A percentile compares a stretch with the other conserved stretches of the same genome.
phyloP scores from a whole-genome alignment of 2,329 filamentous ascomycete genomes.

The Furcasterigmium furcatum region DNA sequence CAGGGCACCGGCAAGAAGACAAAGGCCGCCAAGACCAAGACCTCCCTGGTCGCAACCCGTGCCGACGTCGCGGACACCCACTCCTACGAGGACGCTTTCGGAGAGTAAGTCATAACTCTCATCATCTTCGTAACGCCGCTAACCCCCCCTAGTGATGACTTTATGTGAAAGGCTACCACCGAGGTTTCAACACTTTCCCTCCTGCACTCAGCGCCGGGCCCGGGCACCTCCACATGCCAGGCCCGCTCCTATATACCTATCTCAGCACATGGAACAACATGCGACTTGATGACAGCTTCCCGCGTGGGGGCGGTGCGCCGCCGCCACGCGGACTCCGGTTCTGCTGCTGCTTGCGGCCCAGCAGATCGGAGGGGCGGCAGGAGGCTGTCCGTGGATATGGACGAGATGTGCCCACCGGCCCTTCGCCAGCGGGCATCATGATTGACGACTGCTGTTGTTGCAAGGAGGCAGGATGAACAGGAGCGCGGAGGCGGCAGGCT shows the following conservation, averaged over 20 bases:
- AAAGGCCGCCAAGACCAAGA: constrained; percentile 96
- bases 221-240: constrained; percentile 1
- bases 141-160: constrained; percentile 55
- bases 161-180: constrained; percentile 56
- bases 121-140: constrained; percentile 9
- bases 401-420: no score
- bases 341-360: not conserved
- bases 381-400: no score
- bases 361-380: no score
- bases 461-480: not conserved
- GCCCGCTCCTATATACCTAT: not conserved
- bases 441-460: no score
- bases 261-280: not conserved
- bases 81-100: constrained; percentile 75
- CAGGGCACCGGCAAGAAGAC: constrained; percentile 96
- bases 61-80: constrained; percentile 65
- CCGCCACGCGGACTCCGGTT: not conserved
- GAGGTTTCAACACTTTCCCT: constrained; percentile 10
- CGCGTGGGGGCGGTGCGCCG: not conserved
- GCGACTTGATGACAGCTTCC: not conserved
- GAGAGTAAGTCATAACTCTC: constrained; percentile 64
- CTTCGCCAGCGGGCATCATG: no score
- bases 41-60: constrained; percentile 67
- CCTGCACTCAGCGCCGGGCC: constrained; percentile 6
- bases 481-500: not conserved